phyloP scores from a whole-genome alignment of 768 basidiomycete species.

The Mycena floridula region DNA sequence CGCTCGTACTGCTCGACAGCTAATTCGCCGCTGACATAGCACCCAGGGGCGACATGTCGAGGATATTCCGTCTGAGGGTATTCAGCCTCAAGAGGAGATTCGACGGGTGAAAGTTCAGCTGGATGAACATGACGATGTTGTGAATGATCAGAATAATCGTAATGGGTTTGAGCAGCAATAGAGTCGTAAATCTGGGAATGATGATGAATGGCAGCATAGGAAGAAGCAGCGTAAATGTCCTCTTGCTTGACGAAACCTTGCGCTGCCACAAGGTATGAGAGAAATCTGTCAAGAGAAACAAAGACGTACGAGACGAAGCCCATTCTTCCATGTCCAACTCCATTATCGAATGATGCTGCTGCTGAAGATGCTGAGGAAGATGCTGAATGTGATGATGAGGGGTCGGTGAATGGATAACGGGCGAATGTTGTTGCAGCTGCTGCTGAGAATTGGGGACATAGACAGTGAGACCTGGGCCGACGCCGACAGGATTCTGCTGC shows the following conservation, averaged over 20 bases:
- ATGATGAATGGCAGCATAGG: neutral
- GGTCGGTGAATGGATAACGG: neutral
- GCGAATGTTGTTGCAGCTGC: neutral
- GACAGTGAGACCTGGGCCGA: neutral
- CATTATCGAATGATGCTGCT: neutral
- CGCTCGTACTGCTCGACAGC: too few relatives aligned
- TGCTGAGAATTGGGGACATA: neutral
- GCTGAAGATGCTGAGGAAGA: neutral
- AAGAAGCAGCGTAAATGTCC: neutral
- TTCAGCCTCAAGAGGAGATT: neutral
- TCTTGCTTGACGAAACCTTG: neutral
- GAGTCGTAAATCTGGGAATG: neutral
- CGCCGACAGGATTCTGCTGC: neutral
- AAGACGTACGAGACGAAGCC: neutral
- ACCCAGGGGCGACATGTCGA: too few relatives aligned
- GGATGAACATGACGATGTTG: constrained; percentile 1
- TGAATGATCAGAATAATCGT: neutral
- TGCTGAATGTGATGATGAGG: neutral
- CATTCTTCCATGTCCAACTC: neutral
- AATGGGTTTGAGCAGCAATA: neutral
- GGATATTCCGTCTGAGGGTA: too few relatives aligned
- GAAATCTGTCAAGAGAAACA: neutral
- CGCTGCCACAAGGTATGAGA: neutral
- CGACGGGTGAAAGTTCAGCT: neutral
- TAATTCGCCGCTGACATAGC: too few relatives aligned